A percentile compares a stretch with the other conserved stretches of the same genome.
Conservation (phyloP, 768 basidiomycete species). For the Tubosaeta sp. region DNA sequence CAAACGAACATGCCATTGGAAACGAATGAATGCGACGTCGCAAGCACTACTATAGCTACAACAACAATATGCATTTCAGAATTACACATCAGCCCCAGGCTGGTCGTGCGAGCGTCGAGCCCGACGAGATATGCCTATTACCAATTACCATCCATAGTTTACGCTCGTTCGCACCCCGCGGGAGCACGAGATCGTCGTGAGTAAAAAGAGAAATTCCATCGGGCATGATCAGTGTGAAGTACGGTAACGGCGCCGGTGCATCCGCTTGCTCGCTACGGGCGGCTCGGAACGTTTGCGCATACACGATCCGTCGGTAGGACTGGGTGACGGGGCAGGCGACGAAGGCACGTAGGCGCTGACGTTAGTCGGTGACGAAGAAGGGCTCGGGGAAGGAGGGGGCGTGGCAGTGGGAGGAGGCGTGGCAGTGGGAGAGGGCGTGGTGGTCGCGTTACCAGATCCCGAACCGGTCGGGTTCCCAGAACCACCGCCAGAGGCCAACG, state of each 20-base stretch:
- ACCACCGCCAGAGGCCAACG: conserved; percentile 29
- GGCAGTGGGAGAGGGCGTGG: neutral
- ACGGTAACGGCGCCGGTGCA: neutral
- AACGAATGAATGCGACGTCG: neutral
- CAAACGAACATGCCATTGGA: neutral
- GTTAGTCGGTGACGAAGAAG: neutral
- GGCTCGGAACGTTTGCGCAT: neutral
- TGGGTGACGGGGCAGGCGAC: neutral
- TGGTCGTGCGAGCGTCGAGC: neutral
- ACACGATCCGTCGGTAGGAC: neutral
- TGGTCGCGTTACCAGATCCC: neutral
- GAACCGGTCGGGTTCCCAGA: neutral
- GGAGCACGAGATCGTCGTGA: neutral
- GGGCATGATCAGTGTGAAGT: neutral
- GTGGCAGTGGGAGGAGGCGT: neutral
- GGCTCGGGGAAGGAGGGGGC: neutral
- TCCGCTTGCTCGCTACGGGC: neutral
- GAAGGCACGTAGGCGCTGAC: neutral
- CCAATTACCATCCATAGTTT: neutral
- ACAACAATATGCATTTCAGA: neutral
- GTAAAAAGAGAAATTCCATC: neutral
- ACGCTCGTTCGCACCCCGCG: neutral
- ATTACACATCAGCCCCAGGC: neutral
- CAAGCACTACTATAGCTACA: neutral
- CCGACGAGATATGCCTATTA: neutral